A percentile compares a stretch with the other conserved stretches of the same genome.
phyloP scores from a whole-genome alignment of 257 asterid species.

The Nicotiana tabacum region DNA sequence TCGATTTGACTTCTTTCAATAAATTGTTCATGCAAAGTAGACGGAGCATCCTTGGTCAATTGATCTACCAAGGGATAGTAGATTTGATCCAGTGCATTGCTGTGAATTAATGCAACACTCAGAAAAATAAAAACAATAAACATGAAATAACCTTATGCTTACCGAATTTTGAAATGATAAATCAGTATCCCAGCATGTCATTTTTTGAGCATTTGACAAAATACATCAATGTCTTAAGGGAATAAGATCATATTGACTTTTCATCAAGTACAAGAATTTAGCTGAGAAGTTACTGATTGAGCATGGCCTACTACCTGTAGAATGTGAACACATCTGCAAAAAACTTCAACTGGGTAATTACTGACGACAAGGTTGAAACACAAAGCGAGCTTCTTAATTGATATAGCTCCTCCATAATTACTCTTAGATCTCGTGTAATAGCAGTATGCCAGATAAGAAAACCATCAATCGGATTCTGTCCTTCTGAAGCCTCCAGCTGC shows the following conservation, averaged over 20 bases:
- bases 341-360: constrained; percentile 58
- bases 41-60: constrained; percentile 27
- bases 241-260: background rate
- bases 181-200: background rate
- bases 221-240: background rate
- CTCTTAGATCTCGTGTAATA: constrained; percentile 1
- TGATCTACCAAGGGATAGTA: constrained; percentile 48
- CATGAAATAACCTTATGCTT: constrained; percentile 7
- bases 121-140: constrained; percentile 15
- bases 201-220: background rate
- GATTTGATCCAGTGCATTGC: constrained; percentile 63
- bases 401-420: constrained; percentile 46
- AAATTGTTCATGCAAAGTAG: constrained; percentile 31
- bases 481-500: background rate
- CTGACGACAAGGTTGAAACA: constrained; percentile 41
- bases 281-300: background rate
- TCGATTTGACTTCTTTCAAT: constrained; percentile 54
- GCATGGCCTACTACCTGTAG: constrained; percentile 43
- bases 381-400: constrained; percentile 46
- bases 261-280: background rate
- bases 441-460: constrained; percentile 10
- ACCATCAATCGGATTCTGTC: background rate
- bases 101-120: constrained; percentile 23
- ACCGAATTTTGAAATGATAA: background rate
- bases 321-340: constrained; percentile 59